Evolutionary conservation across 805 yeast genomes (phyloP).

Genomic region (Pichia eremophila): DNA sequence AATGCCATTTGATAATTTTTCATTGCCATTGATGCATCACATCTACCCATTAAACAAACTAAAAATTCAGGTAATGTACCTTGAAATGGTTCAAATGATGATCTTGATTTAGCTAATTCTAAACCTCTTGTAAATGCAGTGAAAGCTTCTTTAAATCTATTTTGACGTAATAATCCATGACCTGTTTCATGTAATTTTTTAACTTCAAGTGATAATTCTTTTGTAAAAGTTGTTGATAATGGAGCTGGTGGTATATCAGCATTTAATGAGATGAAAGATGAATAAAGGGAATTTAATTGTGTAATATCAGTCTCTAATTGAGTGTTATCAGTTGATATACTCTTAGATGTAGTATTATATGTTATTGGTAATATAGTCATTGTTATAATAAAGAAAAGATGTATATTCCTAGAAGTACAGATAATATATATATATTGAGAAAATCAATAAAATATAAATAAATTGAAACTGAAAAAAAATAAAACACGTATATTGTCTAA

Average conservation of each 20-base stretch:
- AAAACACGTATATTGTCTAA: too few relatives aligned
- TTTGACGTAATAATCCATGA: conserved; percentile 43
- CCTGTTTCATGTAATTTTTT: conserved; percentile 61
- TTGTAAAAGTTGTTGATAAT: conserved; percentile 45
- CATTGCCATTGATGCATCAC: conserved; percentile 55
- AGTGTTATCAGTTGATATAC: conserved; percentile 14
- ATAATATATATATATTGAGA: too few relatives aligned
- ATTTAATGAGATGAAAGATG: conserved; percentile 36
- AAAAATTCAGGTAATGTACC: conserved; percentile 60
- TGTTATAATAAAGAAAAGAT: too few relatives aligned
- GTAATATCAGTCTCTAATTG: conserved; percentile 22
- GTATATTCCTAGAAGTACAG: too few relatives aligned
- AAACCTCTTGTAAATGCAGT: conserved; percentile 58
- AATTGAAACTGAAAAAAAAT: too few relatives aligned
- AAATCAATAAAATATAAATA: too few relatives aligned
- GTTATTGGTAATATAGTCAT: conserved; percentile 18
- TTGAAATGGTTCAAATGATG: conserved; percentile 67
- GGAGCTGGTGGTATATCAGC: conserved; percentile 47
- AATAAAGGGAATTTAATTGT: conserved; percentile 27
- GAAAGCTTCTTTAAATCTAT: conserved; percentile 48
- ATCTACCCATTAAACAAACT: conserved; percentile 57
- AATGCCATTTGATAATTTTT: conserved; percentile 49
- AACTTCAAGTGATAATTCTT: conserved; percentile 47
- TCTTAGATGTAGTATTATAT: conserved; percentile 25
- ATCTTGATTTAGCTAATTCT: conserved; percentile 58